phyloP scores from a whole-genome alignment of 352 stramenopile genomes.

The Peronospora belbahrii region DNA sequence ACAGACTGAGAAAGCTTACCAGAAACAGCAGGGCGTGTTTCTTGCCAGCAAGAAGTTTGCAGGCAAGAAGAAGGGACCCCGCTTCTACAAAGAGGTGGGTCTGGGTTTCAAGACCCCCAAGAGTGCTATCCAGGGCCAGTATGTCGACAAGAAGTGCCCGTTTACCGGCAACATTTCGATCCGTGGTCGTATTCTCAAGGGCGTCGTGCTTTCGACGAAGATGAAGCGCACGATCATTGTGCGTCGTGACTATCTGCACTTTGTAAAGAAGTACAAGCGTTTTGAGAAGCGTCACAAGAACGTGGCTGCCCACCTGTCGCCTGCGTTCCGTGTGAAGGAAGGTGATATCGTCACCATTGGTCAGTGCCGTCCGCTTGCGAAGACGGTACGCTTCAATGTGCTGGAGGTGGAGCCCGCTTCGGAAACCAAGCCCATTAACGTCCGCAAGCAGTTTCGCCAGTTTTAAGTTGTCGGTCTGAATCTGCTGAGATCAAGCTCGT shows the following conservation, averaged over 20 bases:
- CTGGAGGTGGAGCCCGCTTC: conserved; percentile 93
- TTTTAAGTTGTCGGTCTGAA: conserved; percentile 79
- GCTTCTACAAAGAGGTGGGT: conserved; percentile 95
- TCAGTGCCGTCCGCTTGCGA: conserved; percentile 98
- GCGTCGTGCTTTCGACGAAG: conserved; percentile 98
- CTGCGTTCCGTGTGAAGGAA: conserved; percentile 97
- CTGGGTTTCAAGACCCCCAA: conserved; percentile 99
- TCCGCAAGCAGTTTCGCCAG: conserved; percentile 99
- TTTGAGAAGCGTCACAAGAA: conserved; percentile 99
- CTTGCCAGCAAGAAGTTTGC: conserved; percentile 94
- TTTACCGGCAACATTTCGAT: conserved; percentile 99
- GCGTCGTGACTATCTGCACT: conserved; percentile 99
- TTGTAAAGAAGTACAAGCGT: conserved; percentile 98
- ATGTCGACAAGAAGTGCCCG: conserved; percentile 99
- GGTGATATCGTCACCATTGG: conserved; percentile 99
- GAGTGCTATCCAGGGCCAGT: conserved; percentile 90
- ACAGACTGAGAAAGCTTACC: conserved; percentile 98
- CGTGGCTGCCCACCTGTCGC: conserved; percentile 96
- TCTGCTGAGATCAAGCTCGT: conserved; percentile 2
- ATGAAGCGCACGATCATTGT: conserved; percentile 99
- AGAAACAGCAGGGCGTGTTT: conserved; percentile 99
- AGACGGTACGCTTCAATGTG: conserved; percentile 99
- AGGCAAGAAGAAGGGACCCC: conserved; percentile 91
- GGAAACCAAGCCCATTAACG: conserved; percentile 94
- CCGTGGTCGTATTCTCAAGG: conserved; percentile 96